Percentiles rank a stretch among this genome's conserved stretches.
Evolutionary conservation across 1,139 yeast species (phyloP).

Genomic region (Blastobotrys indianensis): DNA sequence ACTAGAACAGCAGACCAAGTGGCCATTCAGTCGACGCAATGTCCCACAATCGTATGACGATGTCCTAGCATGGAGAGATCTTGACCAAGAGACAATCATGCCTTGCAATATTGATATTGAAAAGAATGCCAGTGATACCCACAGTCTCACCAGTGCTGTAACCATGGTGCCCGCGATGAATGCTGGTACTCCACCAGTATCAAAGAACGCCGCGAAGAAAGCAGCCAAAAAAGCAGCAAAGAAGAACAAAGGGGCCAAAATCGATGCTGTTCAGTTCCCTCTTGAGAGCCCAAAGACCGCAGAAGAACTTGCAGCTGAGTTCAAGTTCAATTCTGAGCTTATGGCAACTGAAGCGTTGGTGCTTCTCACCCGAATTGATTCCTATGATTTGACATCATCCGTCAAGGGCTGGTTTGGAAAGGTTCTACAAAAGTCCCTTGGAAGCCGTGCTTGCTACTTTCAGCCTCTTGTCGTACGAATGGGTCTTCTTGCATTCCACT

Average conservation of each 20-base stretch:
- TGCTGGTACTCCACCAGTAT: slow-evolving; percentile 19
- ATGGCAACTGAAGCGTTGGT: slow-evolving; percentile 42
- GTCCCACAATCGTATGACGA: slow-evolving; percentile 22
- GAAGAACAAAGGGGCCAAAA: slow-evolving; percentile 21
- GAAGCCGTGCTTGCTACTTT: slow-evolving; percentile 29
- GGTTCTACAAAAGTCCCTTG: slow-evolving; percentile 29
- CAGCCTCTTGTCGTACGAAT: slow-evolving; percentile 37
- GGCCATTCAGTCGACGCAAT: slow-evolving; percentile 1
- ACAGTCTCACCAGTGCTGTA: background rate
- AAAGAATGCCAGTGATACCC: background rate
- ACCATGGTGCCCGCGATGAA: background rate
- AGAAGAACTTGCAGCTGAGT: slow-evolving; percentile 25
- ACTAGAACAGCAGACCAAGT: background rate
- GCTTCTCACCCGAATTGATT: slow-evolving; percentile 35
- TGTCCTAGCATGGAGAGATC: slow-evolving; percentile 35
- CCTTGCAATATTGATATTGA: slow-evolving; percentile 11
- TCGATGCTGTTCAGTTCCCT: slow-evolving; percentile 20
- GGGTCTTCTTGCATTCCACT: slow-evolving; percentile 42
- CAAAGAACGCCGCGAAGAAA: slow-evolving; percentile 38
- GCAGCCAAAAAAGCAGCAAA: slow-evolving; percentile 35
- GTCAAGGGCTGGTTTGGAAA: slow-evolving; percentile 33
- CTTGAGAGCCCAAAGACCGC: slow-evolving; percentile 21
- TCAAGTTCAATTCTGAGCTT: slow-evolving; percentile 34
- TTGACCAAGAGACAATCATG: slow-evolving; percentile 29
- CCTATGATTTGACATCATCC: slow-evolving; percentile 38